Conservation (phyloP, 306 rosid genomes). For the Styphnolobium japonicum region DNA sequence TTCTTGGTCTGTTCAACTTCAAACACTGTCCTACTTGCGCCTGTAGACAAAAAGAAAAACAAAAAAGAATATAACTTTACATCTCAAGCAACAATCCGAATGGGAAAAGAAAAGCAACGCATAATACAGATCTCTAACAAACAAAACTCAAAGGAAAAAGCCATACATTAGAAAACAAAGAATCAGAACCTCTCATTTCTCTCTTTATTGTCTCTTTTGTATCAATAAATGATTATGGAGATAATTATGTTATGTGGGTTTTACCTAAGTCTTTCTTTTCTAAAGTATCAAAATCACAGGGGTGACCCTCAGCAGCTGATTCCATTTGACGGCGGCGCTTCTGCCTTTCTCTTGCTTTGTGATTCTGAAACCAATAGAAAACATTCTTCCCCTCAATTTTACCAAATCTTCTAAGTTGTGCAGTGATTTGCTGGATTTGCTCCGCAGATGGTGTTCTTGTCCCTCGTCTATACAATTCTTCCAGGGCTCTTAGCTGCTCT, state of each 20-base stretch:
- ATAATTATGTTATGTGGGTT: not conserved
- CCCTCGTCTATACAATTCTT: constrained; percentile 76
- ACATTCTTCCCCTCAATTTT: constrained; percentile 97
- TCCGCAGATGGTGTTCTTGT: constrained; percentile 94
- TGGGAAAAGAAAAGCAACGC: not conserved
- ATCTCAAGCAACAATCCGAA: constrained; percentile 38
- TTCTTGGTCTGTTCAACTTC: constrained; percentile 76
- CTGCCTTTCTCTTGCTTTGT: constrained; percentile 94
- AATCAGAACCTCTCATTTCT: not conserved
- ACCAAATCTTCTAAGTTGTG: constrained; percentile 80
- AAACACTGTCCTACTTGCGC: constrained; percentile 61
- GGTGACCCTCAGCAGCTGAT: constrained; percentile 38
- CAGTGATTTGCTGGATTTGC: constrained; percentile 86
- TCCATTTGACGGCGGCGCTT: constrained; percentile 96
- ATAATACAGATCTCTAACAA: constrained; percentile 25
- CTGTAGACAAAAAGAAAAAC: constrained; percentile 65
- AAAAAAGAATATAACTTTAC: constrained; percentile 61
- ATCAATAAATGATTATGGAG: not conserved
- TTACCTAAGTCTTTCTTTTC: constrained; percentile 63
- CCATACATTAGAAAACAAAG: constrained; percentile 13
- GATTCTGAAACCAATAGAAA: constrained; percentile 96
- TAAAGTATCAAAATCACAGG: constrained; percentile 30
- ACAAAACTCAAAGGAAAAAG: constrained; percentile 17
- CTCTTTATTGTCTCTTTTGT: not conserved
- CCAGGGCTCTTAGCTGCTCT: constrained; percentile 82